Conservation (phyloP, 495 filamentous ascomycete genomes). For the Penicillium cataractarum region DNA sequence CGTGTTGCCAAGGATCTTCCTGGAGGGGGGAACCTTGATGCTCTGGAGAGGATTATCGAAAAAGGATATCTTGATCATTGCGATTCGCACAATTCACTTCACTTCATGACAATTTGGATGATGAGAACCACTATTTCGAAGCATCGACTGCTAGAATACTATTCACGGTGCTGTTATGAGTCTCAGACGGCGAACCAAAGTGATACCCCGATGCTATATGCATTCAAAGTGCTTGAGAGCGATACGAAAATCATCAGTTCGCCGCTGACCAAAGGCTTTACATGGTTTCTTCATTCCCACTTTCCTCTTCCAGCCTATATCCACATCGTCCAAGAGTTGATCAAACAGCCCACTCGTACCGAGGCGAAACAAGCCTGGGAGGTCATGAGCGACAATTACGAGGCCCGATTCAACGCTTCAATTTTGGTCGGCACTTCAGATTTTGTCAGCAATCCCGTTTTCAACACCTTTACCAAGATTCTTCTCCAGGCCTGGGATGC, state of each 20-base stretch:
- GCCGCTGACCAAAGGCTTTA: constrained; percentile 46
- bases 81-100: constrained; percentile 33
- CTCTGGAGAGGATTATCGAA: constrained; percentile 49
- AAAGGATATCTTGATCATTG: constrained; percentile 52
- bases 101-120: constrained; percentile 54
- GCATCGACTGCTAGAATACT: constrained; percentile 49
- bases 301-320: constrained; percentile 60
- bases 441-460: constrained; percentile 35
- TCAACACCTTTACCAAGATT: constrained; percentile 44
- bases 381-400: constrained; percentile 54
- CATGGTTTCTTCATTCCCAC: constrained; percentile 48
- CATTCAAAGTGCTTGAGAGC: constrained; percentile 47
- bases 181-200: constrained; percentile 34
- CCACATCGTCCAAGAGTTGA: constrained; percentile 51
- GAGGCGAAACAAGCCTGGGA: constrained; percentile 48
- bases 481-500: constrained; percentile 54
- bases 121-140: constrained; percentile 49
- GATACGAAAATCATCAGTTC: constrained; percentile 55
- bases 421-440: constrained; percentile 15
- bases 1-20: constrained; percentile 33
- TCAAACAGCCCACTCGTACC: constrained; percentile 34
- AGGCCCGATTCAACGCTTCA: constrained; percentile 35
- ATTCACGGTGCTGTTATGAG: constrained; percentile 32
- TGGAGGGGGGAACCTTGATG: constrained; percentile 34
- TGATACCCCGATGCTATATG: constrained; percentile 42